phyloP scores from a whole-genome alignment of 768 basidiomycete species.

The Russula vinacea region DNA sequence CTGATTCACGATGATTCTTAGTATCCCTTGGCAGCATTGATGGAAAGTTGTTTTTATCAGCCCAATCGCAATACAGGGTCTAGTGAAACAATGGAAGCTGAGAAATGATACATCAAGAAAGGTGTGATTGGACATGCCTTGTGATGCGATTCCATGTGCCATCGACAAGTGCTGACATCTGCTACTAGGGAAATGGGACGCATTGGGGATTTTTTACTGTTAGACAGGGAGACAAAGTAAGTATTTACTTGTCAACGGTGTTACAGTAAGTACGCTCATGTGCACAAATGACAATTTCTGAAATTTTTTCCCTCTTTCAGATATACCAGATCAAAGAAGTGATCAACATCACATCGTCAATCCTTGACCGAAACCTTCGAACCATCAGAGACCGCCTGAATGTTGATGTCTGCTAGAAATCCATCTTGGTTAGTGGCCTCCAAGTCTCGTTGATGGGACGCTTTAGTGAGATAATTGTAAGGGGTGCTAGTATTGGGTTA shows the following conservation, averaged over 20 bases:
- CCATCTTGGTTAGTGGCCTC: too few relatives aligned
- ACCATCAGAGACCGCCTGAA: too few relatives aligned
- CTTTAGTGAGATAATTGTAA: too few relatives aligned
- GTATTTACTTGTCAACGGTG: too few relatives aligned
- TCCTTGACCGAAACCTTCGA: background rate
- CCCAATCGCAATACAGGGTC: background rate
- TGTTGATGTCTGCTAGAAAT: too few relatives aligned
- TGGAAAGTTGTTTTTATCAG: background rate
- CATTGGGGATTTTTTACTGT: background rate
- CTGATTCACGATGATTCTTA: background rate
- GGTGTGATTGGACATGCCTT: background rate
- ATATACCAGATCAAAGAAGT: background rate
- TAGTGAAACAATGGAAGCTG: too few relatives aligned
- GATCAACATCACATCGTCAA: background rate
- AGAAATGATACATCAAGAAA: too few relatives aligned
- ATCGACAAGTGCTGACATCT: background rate
- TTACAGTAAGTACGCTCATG: too few relatives aligned
- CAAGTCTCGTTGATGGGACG: too few relatives aligned
- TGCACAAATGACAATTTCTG: background rate
- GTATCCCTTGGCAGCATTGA: constrained; percentile 1
- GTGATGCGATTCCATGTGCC: background rate
- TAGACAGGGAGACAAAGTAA: too few relatives aligned
- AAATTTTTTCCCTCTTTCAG: background rate
- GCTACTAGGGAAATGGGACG: background rate
- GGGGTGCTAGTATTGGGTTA: too few relatives aligned